Percentiles rank a stretch among this genome's conserved stretches.
phyloP scores from a whole-genome alignment of 2,329 filamentous ascomycete genomes.

The Alternaria ventricosa region DNA sequence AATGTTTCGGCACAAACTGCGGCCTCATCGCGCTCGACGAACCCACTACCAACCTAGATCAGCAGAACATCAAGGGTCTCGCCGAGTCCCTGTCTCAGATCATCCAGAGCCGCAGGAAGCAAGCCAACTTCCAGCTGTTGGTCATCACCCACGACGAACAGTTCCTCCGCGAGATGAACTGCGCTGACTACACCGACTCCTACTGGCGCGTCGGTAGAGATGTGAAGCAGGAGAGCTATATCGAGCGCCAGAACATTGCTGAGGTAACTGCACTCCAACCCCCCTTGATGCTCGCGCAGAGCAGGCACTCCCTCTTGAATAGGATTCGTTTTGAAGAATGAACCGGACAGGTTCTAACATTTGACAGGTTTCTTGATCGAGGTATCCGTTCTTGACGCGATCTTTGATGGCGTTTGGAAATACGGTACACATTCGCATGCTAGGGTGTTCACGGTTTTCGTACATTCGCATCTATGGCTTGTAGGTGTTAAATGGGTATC shows the following conservation, averaged over 20 bases:
- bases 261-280: conserved; percentile 35
- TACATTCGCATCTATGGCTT: background rate
- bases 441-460: background rate
- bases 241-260: conserved; percentile 66
- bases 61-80: conserved; percentile 90
- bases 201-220: conserved; percentile 89
- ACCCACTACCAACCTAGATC: conserved; percentile 94
- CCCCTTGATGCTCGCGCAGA: background rate
- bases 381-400: background rate
- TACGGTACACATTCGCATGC: background rate
- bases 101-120: conserved; percentile 80
- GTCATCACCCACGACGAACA: conserved; percentile 99
- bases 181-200: conserved; percentile 87
- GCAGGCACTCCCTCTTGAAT: background rate
- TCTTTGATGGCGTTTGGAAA: background rate
- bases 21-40: conserved; percentile 96
- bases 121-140: conserved; percentile 96
- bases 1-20: conserved; percentile 95
- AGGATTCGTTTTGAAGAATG: background rate
- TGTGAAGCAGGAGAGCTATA: conserved; percentile 84
- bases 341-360: conserved; percentile 10
- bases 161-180: conserved; percentile 91
- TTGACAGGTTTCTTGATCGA: conserved; percentile 17
- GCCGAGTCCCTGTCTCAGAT: conserved; percentile 86
- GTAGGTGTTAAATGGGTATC: conserved; percentile 2